Percentiles rank a stretch among this genome's conserved stretches.
phyloP scores from a whole-genome alignment of 371 early-diverging fungal genomes.

The Rhizopus microsporus region DNA sequence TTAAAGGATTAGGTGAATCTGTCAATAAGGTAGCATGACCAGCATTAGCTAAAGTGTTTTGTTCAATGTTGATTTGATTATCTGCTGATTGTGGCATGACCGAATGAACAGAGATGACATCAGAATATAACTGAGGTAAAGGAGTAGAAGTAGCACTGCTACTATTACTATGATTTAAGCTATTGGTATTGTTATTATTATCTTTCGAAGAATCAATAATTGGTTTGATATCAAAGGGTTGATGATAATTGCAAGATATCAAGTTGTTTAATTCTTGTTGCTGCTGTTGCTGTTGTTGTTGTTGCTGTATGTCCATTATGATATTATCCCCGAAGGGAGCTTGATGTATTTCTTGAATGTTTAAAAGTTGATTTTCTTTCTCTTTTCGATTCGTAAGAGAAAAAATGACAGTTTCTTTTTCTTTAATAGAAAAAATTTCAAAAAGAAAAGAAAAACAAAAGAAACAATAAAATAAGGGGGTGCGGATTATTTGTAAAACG shows the following conservation, averaged over 20 bases:
- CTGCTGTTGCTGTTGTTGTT: slow-evolving; percentile 1
- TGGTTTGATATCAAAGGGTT: not conserved
- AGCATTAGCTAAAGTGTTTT: not conserved
- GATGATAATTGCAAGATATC: not conserved
- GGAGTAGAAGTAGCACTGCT: slow-evolving; percentile 7
- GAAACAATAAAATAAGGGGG: not conserved
- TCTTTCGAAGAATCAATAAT: too few species aligned
- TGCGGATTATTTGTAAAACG: not conserved
- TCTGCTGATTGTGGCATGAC: not conserved
- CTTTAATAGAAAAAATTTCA: too few species aligned
- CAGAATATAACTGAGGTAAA: slow-evolving; percentile 5
- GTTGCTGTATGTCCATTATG: slow-evolving; percentile 4
- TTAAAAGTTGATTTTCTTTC: not conserved
- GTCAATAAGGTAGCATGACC: not conserved
- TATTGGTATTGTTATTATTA: not conserved
- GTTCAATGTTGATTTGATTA: not conserved
- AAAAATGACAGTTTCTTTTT: not conserved
- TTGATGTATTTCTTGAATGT: slow-evolving; percentile 1
- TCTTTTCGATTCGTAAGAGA: slow-evolving; percentile 1
- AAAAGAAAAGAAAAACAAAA: not conserved
- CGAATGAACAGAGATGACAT: slow-evolving; percentile 1
- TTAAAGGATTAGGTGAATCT: not conserved
- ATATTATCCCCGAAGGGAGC: slow-evolving; percentile 8
- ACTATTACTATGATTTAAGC: not conserved
- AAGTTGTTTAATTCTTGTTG: not conserved